These are phyloP conservation scores for Fusarium sp. DNA, from an alignment of 2,329 filamentous ascomycete genomes.

Conservation along the genomic window DNA sequence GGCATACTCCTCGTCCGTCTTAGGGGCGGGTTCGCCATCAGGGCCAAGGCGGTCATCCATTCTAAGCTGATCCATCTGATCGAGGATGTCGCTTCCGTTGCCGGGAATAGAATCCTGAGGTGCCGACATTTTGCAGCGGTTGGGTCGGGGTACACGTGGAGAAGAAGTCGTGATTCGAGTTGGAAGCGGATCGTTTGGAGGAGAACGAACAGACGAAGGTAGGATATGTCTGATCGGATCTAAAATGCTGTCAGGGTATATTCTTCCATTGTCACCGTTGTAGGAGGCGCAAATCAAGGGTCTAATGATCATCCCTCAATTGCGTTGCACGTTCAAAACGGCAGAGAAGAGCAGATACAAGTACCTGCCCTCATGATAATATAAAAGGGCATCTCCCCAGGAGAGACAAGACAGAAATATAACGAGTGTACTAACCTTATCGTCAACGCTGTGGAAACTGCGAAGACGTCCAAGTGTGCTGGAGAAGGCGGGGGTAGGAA, in stretches of 20 bases:
- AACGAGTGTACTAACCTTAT: constrained; percentile 36
- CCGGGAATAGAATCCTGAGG: constrained; percentile 66
- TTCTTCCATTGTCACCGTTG: neutral
- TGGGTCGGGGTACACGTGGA: constrained; percentile 28
- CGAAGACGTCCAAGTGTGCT: constrained; percentile 33
- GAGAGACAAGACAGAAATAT: neutral
- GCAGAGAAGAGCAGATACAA: neutral
- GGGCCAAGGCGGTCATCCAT: constrained; percentile 73
- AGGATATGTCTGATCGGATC: constrained; percentile 15
- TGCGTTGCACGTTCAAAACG: constrained; percentile 12
- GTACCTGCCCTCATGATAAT: neutral
- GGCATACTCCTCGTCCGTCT: constrained; percentile 97
- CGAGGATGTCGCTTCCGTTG: constrained; percentile 69
- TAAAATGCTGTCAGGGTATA: constrained; percentile 8
- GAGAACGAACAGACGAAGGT: constrained; percentile 7
- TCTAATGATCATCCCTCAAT: constrained; percentile 4
- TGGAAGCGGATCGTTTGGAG: constrained; percentile 9
- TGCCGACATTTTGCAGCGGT: constrained; percentile 64
- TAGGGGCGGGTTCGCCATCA: constrained; percentile 82
- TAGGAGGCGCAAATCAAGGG: constrained; percentile 25
- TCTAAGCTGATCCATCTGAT: constrained; percentile 73
- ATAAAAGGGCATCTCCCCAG: too few relatives aligned
- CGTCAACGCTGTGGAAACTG: constrained; percentile 37
- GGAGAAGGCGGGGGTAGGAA: constrained; percentile 33
- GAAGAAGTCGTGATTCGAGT: constrained; percentile 20